Percentiles rank a stretch among this genome's conserved stretches.
These are phyloP conservation scores for Lanmaoa pseudosensibilis DNA, from an alignment of 768 basidiomycete species.

Conservation along the genomic window DNA sequence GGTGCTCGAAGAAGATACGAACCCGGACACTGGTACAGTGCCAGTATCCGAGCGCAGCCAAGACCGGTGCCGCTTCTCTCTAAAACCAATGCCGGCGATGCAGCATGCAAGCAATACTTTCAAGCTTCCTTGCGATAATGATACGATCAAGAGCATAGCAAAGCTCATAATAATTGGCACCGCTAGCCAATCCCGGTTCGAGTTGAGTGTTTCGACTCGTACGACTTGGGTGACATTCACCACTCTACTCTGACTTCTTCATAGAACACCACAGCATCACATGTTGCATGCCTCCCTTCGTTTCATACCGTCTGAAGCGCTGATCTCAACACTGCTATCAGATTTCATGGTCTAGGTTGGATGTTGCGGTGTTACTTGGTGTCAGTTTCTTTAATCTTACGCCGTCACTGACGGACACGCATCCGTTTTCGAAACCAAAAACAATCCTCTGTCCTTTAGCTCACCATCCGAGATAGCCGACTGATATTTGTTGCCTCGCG, in stretches of 20 bases:
- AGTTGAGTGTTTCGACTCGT: conserved; percentile 10
- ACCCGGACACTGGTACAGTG: background rate
- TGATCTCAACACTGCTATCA: conserved; percentile 12
- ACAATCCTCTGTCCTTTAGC: background rate
- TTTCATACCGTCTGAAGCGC: background rate
- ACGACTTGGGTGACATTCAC: conserved; percentile 6
- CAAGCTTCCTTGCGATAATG: conserved; percentile 7
- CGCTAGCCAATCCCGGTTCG: background rate
- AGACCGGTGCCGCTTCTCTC: conserved; percentile 25
- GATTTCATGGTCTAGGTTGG: background rate
- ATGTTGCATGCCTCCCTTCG: background rate
- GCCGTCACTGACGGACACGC: background rate
- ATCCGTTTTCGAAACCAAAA: background rate
- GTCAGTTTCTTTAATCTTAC: background rate
- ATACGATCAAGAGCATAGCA: conserved; percentile 11
- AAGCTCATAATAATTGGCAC: background rate
- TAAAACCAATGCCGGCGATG: conserved; percentile 12
- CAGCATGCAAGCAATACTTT: conserved; percentile 11
- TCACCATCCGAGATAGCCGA: background rate
- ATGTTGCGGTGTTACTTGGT: background rate
- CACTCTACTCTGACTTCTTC: background rate
- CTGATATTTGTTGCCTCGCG: background rate
- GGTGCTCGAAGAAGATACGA: conserved; percentile 20
- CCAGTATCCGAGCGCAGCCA: conserved; percentile 5
- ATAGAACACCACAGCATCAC: conserved; percentile 17